Conservation (phyloP, 2,329 filamentous ascomycete species). For the Aschersonia sp. region DNA sequence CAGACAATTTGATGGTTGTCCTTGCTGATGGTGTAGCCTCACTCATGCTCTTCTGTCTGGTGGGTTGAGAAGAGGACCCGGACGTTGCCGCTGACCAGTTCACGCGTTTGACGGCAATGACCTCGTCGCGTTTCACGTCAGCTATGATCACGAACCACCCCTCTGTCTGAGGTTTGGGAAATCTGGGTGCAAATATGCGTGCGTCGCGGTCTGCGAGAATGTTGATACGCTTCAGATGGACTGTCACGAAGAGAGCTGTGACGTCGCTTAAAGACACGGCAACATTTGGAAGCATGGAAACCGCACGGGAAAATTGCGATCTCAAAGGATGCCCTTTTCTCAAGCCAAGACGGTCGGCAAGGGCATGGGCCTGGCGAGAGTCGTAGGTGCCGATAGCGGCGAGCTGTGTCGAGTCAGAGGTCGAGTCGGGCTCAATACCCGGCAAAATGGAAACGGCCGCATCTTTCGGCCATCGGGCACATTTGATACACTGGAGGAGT, state of each 20-base stretch:
- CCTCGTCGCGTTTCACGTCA: slow-evolving; percentile 52
- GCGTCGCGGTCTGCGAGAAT: slow-evolving; percentile 47
- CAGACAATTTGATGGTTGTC: slow-evolving; percentile 46
- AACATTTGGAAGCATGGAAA: slow-evolving; percentile 55
- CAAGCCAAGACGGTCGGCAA: slow-evolving; percentile 38
- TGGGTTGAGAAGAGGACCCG: slow-evolving; percentile 5
- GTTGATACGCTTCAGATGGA: slow-evolving; percentile 55
- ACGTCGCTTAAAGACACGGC: slow-evolving; percentile 44
- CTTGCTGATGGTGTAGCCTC: slow-evolving; percentile 32
- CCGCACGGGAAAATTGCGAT: slow-evolving; percentile 39
- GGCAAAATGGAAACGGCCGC: slow-evolving; percentile 68
- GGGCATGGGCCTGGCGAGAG: slow-evolving; percentile 20
- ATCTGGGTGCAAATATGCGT: slow-evolving; percentile 72
- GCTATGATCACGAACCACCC: slow-evolving; percentile 80
- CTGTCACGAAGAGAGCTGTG: slow-evolving; percentile 46
- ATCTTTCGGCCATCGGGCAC: slow-evolving; percentile 79
- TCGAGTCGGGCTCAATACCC: slow-evolving; percentile 37
- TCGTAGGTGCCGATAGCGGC: slow-evolving; percentile 24
- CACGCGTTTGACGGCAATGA: slow-evolving; percentile 75
- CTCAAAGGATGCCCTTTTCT: slow-evolving; percentile 27
- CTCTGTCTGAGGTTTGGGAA: slow-evolving; percentile 89
- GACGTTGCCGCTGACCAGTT: slow-evolving; percentile 41
- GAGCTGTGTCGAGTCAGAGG: slow-evolving; percentile 27
- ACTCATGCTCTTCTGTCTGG: slow-evolving; percentile 21
- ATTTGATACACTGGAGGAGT: slow-evolving; percentile 84